Percentiles rank a stretch among this genome's conserved stretches.
These are phyloP conservation scores for Arthrobotrys pseudoclavata DNA, from an alignment of 2,329 filamentous ascomycete genomes.

Conservation along the genomic window DNA sequence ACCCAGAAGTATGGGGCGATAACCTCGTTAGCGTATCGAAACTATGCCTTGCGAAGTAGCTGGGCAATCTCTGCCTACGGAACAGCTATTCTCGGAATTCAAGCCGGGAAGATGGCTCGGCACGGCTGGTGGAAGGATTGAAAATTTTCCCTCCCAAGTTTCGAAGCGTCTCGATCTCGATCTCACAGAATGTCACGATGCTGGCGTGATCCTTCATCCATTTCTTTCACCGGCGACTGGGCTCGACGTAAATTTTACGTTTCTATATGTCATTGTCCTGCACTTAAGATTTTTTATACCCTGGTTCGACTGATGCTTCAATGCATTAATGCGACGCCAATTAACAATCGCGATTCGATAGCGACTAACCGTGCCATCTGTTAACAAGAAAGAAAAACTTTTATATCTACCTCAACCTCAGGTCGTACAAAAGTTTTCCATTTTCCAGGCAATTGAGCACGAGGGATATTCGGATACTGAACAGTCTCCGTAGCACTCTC, in stretches of 20 bases:
- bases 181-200: constrained; percentile 39
- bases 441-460: constrained; percentile 41
- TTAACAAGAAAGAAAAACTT: not conserved
- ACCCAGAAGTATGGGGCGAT: constrained; percentile 43
- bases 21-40: constrained; percentile 34
- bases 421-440: constrained; percentile 30
- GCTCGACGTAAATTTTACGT: constrained; percentile 60
- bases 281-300: constrained; percentile 18
- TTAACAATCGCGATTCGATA: constrained; percentile 14
- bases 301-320: constrained; percentile 4
- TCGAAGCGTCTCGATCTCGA: constrained; percentile 23
- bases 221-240: not conserved
- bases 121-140: constrained; percentile 26
- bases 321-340: not conserved
- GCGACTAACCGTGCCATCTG: constrained; percentile 1
- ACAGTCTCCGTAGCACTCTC: not conserved
- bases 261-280: constrained; percentile 54
- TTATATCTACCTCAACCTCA: constrained; percentile 40
- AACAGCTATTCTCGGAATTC: constrained; percentile 44
- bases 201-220: constrained; percentile 42
- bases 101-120: constrained; percentile 22
- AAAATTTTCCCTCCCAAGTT: constrained; percentile 12
- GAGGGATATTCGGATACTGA: constrained; percentile 30
- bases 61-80: constrained; percentile 24
- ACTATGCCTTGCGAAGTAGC: constrained; percentile 44